Evolutionary conservation across 495 filamentous ascomycete species (phyloP), one percentile per base, ranked within the genome.

Genomic region (Penicillium ochrochloron): DNA sequence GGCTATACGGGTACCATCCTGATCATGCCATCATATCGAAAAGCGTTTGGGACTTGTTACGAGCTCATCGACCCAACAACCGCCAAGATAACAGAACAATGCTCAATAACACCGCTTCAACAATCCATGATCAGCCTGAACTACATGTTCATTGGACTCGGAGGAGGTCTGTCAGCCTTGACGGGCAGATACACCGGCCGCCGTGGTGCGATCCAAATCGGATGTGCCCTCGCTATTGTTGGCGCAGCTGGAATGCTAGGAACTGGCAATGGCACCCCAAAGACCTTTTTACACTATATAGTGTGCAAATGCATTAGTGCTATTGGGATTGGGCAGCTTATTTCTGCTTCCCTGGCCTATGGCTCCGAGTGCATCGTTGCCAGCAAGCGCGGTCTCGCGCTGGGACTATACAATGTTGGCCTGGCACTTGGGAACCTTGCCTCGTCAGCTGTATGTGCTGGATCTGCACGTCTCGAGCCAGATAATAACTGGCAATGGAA

Each of bases 401-500:
- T 74, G 23, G 71, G 66, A 11, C 35, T 75, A 12, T 75, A 74
- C 56, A 75, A 75, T 33, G 57, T 75, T 12, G 73, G 73, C 0
- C 46, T 72, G 15, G 71, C 71, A 2, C 11, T 74, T 61, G 73
- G 73, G 1, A 74, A 72, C 41, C 57, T 70, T 42, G 65, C 67
- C 4, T 66, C 71, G 5, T 60, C 60, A 1, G 73, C 73, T 0
- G 73, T 75, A 3, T 75, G 73, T 57, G 69, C 69, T 0, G 71
- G 67, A 7, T 72, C 73, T 33, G 63, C 72, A 0, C 61, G 56
- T 15, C 61, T 73, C 1, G 68, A 69, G 25, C 57, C 65, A 0
- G 57, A 35, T 0, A 74, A 74, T 46, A 59, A 74, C 17, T 74
- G 71, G 71, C 67, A 73, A 14, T 75, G 73, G 73, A 74, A 75